Evolutionary conservation across 106 monocot species (phyloP).

Genomic region (Platanthera guangdongensis): DNA sequence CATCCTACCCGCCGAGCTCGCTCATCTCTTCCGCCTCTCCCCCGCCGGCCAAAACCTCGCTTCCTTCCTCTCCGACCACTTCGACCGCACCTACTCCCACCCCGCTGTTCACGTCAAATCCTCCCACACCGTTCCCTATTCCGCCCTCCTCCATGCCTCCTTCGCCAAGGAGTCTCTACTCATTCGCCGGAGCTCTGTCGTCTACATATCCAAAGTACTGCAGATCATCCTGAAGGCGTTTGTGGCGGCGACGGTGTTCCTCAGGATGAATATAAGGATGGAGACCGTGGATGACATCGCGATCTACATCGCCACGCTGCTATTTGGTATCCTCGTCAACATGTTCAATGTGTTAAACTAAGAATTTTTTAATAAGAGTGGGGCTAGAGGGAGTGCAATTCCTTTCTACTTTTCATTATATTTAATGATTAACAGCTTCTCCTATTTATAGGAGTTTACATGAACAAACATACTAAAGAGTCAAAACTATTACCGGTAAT

Average conservation of each 20-base stretch:
- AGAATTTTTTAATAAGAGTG: too few species aligned
- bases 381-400: too few species aligned
- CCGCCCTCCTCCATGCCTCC: constrained; percentile 50
- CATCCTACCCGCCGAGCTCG: constrained; percentile 48
- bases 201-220: neutral
- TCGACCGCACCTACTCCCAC: neutral
- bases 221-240: neutral
- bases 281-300: constrained; percentile 27
- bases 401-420: too few species aligned
- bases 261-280: constrained; percentile 21
- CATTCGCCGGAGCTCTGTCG: constrained; percentile 55
- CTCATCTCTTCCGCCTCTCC: constrained; percentile 22
- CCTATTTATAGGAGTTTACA: too few species aligned
- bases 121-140: constrained; percentile 25
- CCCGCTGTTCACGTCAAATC: neutral
- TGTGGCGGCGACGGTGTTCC: neutral
- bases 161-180: constrained; percentile 68
- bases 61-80: constrained; percentile 20
- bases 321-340: constrained; percentile 47
- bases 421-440: too few species aligned
- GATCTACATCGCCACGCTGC: constrained; percentile 48
- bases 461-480: too few species aligned
- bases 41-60: constrained; percentile 40
- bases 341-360: too few species aligned
- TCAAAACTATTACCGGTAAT: too few species aligned